These are phyloP conservation scores for Phoenix dactylifera DNA, from an alignment of 176 grass and related monocot species.

Conservation along the genomic window DNA sequence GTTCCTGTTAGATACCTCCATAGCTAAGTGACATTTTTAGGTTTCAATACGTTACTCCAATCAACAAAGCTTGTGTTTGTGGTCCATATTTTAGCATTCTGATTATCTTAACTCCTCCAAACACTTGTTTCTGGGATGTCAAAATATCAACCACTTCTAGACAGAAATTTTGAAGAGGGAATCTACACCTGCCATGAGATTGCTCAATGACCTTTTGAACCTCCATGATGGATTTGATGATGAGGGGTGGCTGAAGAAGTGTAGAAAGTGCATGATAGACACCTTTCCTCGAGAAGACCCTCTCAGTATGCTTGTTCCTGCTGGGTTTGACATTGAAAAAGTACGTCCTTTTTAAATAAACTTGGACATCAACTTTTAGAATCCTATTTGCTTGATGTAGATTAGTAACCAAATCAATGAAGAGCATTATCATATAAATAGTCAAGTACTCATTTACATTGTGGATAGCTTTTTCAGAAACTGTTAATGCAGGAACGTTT, in stretches of 20 bases:
- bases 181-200: slow-evolving; percentile 76
- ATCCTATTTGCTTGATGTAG: too few species aligned
- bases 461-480: too few species aligned
- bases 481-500: too few species aligned
- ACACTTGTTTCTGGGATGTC: not conserved
- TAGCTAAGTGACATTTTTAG: too few species aligned
- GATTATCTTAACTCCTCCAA: not conserved
- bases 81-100: not conserved
- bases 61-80: too few species aligned
- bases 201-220: slow-evolving; percentile 86
- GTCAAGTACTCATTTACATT: too few species aligned
- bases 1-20: not conserved
- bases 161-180: slow-evolving; percentile 85
- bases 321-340: slow-evolving; percentile 60
- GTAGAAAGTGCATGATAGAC: slow-evolving; percentile 67
- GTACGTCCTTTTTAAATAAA: slow-evolving; percentile 24
- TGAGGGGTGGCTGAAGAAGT: slow-evolving; percentile 75
- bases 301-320: slow-evolving; percentile 68
- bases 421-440: too few species aligned
- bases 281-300: slow-evolving; percentile 80
- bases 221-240: slow-evolving; percentile 76
- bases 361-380: too few species aligned
- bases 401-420: too few species aligned
- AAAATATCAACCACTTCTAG: slow-evolving; percentile 24
- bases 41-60: too few species aligned